These are phyloP conservation scores for Diacronema lutheri DNA, from an alignment of 78 protist genomes.

Conservation along the genomic window DNA sequence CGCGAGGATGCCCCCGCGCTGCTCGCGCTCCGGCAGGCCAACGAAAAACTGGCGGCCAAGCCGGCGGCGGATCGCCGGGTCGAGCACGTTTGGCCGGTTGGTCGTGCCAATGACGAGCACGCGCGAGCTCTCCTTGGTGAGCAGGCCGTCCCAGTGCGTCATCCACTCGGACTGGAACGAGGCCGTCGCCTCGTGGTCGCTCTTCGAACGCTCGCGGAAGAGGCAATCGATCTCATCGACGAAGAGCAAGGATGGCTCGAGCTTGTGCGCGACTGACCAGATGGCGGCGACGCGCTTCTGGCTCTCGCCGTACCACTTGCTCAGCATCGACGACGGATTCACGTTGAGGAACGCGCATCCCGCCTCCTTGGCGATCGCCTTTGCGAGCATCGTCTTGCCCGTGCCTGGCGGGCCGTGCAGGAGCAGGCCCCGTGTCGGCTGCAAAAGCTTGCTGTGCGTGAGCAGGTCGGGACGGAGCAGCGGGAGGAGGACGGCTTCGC, in stretches of 20 bases:
- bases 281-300: constrained; percentile 61
- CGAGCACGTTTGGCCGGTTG: constrained; percentile 57
- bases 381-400: constrained; percentile 67
- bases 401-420: constrained; percentile 68
- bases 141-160: constrained; percentile 62
- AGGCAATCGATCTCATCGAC: constrained; percentile 66
- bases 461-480: not conserved
- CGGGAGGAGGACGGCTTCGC: not conserved
- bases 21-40: constrained; percentile 20
- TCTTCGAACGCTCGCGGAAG: constrained; percentile 8
- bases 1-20: constrained; percentile 16
- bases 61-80: constrained; percentile 57
- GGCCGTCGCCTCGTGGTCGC: constrained; percentile 67
- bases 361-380: constrained; percentile 46
- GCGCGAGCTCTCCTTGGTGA: not conserved
- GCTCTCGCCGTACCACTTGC: constrained; percentile 71
- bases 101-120: constrained; percentile 62
- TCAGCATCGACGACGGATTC: constrained; percentile 33
- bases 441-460: not conserved
- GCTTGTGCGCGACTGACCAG: constrained; percentile 66
- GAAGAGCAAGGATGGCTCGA: constrained; percentile 61
- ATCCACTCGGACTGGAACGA: constrained; percentile 44
- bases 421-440: constrained; percentile 46
- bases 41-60: constrained; percentile 41
- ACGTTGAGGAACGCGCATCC: constrained; percentile 61